Evolutionary conservation across 2,329 filamentous ascomycete species (phyloP).

Genomic region (Fusarium tuaranense): DNA sequence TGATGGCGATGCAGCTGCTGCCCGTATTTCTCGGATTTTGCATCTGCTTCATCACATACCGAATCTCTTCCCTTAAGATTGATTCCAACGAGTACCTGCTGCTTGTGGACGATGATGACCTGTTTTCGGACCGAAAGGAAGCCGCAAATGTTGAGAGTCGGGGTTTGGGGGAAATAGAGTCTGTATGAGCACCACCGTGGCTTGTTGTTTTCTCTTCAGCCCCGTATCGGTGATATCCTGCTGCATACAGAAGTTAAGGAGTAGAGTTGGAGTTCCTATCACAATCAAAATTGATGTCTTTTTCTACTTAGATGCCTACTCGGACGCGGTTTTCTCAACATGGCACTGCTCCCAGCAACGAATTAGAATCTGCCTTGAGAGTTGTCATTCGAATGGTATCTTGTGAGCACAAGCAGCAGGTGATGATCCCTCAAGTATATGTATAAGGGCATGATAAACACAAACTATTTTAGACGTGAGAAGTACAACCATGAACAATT

Average conservation of each 20-base stretch:
- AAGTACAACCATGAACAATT: background rate
- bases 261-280: background rate
- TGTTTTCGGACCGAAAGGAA: background rate
- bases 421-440: background rate
- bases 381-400: no score
- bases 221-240: background rate
- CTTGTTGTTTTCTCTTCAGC: background rate
- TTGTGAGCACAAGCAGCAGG: background rate
- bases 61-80: background rate
- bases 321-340: no score
- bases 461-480: background rate
- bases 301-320: background rate
- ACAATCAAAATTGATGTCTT: background rate
- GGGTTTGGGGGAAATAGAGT: background rate
- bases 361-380: no score
- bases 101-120: background rate
- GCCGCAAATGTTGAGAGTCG: background rate
- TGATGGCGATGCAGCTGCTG: background rate
- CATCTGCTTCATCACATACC: background rate
- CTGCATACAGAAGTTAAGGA: background rate
- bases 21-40: background rate
- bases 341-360: no score
- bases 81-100: background rate
- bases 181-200: background rate
- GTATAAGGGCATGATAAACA: background rate